Conservation (phyloP, 1,139 yeast species). For the Candida sojae region DNA sequence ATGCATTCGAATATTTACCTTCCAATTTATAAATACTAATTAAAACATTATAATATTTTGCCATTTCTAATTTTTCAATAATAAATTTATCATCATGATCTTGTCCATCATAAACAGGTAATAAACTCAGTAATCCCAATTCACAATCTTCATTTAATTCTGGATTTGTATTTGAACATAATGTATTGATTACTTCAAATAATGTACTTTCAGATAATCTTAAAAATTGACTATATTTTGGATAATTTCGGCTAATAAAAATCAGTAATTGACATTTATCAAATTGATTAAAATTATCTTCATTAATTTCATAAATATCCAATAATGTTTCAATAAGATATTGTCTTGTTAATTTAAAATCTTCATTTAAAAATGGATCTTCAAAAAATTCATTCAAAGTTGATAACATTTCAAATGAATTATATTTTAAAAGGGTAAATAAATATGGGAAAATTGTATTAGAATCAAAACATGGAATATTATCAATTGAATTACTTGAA, state of each 20-base stretch:
- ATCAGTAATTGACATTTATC: slow-evolving; percentile 54
- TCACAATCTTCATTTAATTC: slow-evolving; percentile 62
- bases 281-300: slow-evolving; percentile 25
- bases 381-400: slow-evolving; percentile 79
- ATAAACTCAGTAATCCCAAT: slow-evolving; percentile 65
- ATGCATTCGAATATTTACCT: slow-evolving; percentile 51
- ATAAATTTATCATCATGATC: slow-evolving; percentile 44
- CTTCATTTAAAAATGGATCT: slow-evolving; percentile 60
- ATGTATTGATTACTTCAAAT: slow-evolving; percentile 45
- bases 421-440: slow-evolving; percentile 45
- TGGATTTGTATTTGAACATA: slow-evolving; percentile 48
- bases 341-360: slow-evolving; percentile 53
- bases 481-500: slow-evolving; percentile 13
- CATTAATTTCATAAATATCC: slow-evolving; percentile 47
- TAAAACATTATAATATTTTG: slow-evolving; percentile 58
- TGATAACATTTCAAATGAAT: slow-evolving; percentile 60
- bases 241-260: slow-evolving; percentile 73
- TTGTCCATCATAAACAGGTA: slow-evolving; percentile 62
- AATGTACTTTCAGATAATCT: slow-evolving; percentile 63
- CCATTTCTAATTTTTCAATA: slow-evolving; percentile 52
- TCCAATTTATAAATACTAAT: slow-evolving; percentile 57
- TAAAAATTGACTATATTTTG: slow-evolving; percentile 79
- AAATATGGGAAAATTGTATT: slow-evolving; percentile 63
- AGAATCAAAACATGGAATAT: slow-evolving; percentile 15
- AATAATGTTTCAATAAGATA: slow-evolving; percentile 64